Base-by-base conservation (phyloP, 257 asterid species). In the Marsdenia floribunda region DNA sequence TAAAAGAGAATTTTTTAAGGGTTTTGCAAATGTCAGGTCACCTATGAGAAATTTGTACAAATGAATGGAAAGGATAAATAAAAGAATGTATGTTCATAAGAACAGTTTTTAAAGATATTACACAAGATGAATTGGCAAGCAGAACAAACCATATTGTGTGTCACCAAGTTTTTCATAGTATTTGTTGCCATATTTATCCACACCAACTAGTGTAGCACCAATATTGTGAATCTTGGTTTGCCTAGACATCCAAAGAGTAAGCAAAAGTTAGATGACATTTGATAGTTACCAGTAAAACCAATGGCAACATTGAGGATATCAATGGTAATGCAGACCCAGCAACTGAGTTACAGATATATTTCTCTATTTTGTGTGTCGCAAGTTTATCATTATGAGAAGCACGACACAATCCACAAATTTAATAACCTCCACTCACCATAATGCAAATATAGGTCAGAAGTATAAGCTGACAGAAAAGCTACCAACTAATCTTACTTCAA, bases 201-300 rank as follows among this genome's bases (percentile, higher is more conserved):
- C 89, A 71, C 99, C 99, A 66, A 88, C 88, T 65, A 92, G 79
- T 2, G 90, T 89, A 74, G 97, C 99, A 40, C 99, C 99, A 26
- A 95, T 88, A 47, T 95, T 95, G 83, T 95, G 99, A 70, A 95
- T 87, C 91, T 92, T 95, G 38, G 97, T 92, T 76, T 92, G 96
- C 93, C 97, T 92, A 84, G 50, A 77, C 61, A 68, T 71, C 68
- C 66, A 50, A 64, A 64, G 61, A 74, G 46, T 18, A 77, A 53
- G 33, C 59, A 76, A 42, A 44, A 33, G 78, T 63, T 10, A 77
- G 73, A 52, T 52, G 13, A 4, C 76, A 38, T 57, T 38, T 7
- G 33, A 47, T 19, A 16, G 50, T 61, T 61, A 50, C 22, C 35
- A 12, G 53, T 11, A 46, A 44, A 13, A 44, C 61, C 21, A 59